Percentiles rank a stretch among this genome's conserved stretches.
Conservation (phyloP, 2,329 filamentous ascomycete genomes). For the Botryotinia narcissicola region DNA sequence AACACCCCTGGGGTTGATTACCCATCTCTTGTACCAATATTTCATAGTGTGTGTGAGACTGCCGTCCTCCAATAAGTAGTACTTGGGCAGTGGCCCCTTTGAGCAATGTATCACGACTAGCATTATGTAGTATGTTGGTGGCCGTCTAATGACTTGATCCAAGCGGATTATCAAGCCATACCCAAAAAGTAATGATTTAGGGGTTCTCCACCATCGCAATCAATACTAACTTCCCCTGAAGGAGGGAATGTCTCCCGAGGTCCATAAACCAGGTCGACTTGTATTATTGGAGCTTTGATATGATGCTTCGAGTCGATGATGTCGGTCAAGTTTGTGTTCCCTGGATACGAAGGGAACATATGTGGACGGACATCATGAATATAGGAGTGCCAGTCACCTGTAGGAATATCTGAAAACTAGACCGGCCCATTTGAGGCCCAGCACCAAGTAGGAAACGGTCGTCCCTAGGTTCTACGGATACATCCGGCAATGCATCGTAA, state of each 20-base stretch:
- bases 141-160: neutral
- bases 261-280: neutral
- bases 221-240: neutral
- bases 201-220: neutral
- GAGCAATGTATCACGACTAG: neutral
- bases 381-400: neutral
- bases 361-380: neutral
- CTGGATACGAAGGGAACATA: neutral
- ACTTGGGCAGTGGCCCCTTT: neutral
- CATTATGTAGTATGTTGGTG: neutral
- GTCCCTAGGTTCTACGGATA: neutral
- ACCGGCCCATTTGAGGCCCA: neutral
- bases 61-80: neutral
- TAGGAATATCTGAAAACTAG: neutral
- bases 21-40: neutral
- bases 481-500: neutral
- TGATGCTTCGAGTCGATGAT: neutral
- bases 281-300: neutral
- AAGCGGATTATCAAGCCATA: neutral
- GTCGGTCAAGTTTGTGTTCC: neutral
- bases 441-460: neutral
- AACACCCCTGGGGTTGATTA: neutral
- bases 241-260: neutral
- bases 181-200: neutral
- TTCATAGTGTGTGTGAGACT: neutral